Evolutionary conservation across 305 asterid genomes (phyloP).

Genomic region (Rubia peregrina): DNA sequence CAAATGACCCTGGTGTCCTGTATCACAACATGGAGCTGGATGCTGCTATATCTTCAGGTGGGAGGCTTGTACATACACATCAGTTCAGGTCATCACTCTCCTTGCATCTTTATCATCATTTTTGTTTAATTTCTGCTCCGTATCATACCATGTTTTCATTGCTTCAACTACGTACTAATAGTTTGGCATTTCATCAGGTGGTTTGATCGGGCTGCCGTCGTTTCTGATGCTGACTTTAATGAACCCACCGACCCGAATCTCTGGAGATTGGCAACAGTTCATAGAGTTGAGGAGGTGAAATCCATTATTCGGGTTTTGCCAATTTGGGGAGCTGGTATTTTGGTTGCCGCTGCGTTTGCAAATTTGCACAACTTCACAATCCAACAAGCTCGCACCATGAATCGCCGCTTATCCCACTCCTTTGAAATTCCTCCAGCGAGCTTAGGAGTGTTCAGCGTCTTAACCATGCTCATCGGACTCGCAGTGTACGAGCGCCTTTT

Average conservation of each 20-base stretch:
- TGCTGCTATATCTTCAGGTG: not conserved
- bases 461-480: conserved; percentile 40
- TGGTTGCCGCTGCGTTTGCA: conserved; percentile 47
- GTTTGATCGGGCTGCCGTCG: conserved; percentile 57
- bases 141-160: no score
- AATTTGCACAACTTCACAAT: conserved; percentile 54
- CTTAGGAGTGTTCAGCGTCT: conserved; percentile 53
- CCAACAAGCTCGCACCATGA: conserved; percentile 64
- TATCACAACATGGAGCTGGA: not conserved
- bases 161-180: no score
- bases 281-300: conserved; percentile 73
- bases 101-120: no score
- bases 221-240: conserved; percentile 27
- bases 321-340: conserved; percentile 63
- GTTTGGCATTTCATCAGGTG: conserved; percentile 29
- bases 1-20: not conserved
- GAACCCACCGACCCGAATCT: conserved; percentile 35
- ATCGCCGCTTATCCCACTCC: conserved; percentile 45
- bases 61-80: not conserved
- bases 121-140: no score
- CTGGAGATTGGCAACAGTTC: conserved; percentile 70
- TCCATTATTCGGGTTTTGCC: conserved; percentile 53
- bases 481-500: conserved; percentile 63
- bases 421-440: conserved; percentile 68
- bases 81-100: not conserved